phyloP scores from a whole-genome alignment of 75 land plant species.

The Selaginella moellendorffii region DNA sequence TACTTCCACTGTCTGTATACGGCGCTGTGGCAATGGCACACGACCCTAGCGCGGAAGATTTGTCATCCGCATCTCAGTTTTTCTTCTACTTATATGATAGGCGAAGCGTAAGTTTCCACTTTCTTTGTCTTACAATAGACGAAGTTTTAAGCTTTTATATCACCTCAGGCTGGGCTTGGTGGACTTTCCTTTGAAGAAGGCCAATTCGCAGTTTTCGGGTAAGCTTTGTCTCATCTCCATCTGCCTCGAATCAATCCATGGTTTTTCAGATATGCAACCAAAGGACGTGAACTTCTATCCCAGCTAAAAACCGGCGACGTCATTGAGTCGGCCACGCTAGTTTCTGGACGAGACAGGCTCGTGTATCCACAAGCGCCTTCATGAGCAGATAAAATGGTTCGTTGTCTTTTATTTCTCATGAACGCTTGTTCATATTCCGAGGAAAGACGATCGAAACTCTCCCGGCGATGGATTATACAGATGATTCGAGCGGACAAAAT shows the following conservation, averaged over 20 bases:
- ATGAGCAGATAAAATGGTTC: too few species aligned
- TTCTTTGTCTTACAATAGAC: too few species aligned
- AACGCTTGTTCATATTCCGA: too few species aligned
- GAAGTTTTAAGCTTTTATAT: too few species aligned
- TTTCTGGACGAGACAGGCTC: slow-evolving; percentile 58
- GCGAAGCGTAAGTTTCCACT: slow-evolving; percentile 80
- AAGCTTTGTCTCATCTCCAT: slow-evolving; percentile 7
- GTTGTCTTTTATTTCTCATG: too few species aligned
- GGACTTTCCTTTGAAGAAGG: slow-evolving; percentile 95
- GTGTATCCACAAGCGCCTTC: slow-evolving; percentile 12
- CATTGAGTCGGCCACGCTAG: slow-evolving; percentile 59
- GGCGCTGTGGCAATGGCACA: slow-evolving; percentile 99
- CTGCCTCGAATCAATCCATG: neutral
- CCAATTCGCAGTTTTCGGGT: slow-evolving; percentile 96
- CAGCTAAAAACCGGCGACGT: slow-evolving; percentile 80
- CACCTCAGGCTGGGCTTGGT: slow-evolving; percentile 69
- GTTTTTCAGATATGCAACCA: slow-evolving; percentile 54
- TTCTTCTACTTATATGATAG: slow-evolving; percentile 91
- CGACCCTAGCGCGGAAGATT: slow-evolving; percentile 56
- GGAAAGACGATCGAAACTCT: too few species aligned
- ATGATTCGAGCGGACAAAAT: too few species aligned
- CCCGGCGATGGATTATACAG: too few species aligned
- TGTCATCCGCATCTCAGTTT: slow-evolving; percentile 77
- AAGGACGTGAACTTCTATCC: slow-evolving; percentile 62
- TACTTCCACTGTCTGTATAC: slow-evolving; percentile 89